Conservation (phyloP, 495 filamentous ascomycete genomes). For the Podospora anserina region DNA sequence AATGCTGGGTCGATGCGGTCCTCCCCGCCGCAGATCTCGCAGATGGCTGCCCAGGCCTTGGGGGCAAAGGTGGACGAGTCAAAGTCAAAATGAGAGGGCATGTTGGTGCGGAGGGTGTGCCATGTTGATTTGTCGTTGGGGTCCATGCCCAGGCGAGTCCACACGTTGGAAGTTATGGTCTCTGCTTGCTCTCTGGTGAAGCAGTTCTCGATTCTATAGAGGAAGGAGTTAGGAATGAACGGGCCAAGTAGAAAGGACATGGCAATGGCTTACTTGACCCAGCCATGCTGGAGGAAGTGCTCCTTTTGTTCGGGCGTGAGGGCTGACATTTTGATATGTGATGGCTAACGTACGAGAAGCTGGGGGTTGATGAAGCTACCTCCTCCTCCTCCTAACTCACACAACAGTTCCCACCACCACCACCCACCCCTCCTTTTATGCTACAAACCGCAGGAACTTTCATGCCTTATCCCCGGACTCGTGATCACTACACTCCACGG, state of each 20-base stretch:
- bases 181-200: conserved; percentile 62
- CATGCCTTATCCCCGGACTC: not conserved
- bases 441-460: not conserved
- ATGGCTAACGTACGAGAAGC: not conserved
- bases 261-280: conserved; percentile 45
- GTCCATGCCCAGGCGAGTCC: conserved; percentile 66
- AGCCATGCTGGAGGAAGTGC: conserved; percentile 66
- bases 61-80: conserved; percentile 59
- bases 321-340: conserved; percentile 29
- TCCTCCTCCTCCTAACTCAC: not conserved
- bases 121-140: conserved; percentile 67
- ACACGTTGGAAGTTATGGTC: conserved; percentile 56
- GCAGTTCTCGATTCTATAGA: conserved; percentile 30
- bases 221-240: not conserved
- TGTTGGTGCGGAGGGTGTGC: conserved; percentile 59
- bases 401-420: not conserved
- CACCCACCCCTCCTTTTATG: conserved; percentile 11
- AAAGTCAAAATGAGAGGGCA: conserved; percentile 58
- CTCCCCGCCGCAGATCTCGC: conserved; percentile 66
- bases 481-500: conserved; percentile 12
- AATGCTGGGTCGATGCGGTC: conserved; percentile 51
- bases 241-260: not conserved
- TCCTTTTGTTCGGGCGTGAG: conserved; percentile 61
- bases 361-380: not conserved
- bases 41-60: conserved; percentile 66